phyloP scores from a whole-genome alignment of 2,329 filamentous ascomycete species.

The Colletotrichum theobromicola region DNA sequence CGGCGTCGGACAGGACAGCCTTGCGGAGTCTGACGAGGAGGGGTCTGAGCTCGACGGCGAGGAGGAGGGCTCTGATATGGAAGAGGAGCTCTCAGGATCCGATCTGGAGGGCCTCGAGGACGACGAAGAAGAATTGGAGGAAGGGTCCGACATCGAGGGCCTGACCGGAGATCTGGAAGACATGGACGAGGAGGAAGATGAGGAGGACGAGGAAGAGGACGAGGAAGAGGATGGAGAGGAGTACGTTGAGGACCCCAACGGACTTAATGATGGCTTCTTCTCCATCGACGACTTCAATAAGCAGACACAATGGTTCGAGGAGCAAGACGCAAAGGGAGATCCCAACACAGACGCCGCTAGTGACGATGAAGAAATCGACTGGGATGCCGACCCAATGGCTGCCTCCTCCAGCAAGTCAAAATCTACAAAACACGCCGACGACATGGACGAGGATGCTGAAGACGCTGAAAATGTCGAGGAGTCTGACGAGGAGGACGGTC shows the following conservation, averaged over 20 bases:
- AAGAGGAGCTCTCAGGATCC: conserved; percentile 25
- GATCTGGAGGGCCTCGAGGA: conserved; percentile 25
- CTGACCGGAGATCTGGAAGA: conserved; percentile 22
- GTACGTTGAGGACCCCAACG: conserved; percentile 76
- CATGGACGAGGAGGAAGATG: conserved; percentile 37
- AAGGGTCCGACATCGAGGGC: conserved; percentile 35
- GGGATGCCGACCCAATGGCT: conserved; percentile 77
- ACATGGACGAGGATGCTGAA: conserved; percentile 31
- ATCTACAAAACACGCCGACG: conserved; percentile 31
- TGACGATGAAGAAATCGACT: conserved; percentile 82
- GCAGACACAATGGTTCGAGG: conserved; percentile 87
- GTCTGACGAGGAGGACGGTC: conserved; percentile 74
- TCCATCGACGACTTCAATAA: conserved; percentile 98
- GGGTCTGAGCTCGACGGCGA: conserved; percentile 28
- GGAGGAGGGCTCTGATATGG: conserved; percentile 34
- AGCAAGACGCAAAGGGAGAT: conserved; percentile 80
- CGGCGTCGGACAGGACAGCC: conserved; percentile 39
- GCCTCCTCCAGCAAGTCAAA: conserved; percentile 28
- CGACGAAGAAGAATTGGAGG: conserved; percentile 29
- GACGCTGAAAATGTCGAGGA: conserved; percentile 38
- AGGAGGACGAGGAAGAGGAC: conserved; percentile 42
- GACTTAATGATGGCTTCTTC: conserved; percentile 97
- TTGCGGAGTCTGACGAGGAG: conserved; percentile 41
- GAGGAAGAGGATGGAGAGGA: conserved; percentile 41
- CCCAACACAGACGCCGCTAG: conserved; percentile 75